phyloP scores from a whole-genome alignment of 352 stramenopile species.

The Pythium insidiosum region DNA sequence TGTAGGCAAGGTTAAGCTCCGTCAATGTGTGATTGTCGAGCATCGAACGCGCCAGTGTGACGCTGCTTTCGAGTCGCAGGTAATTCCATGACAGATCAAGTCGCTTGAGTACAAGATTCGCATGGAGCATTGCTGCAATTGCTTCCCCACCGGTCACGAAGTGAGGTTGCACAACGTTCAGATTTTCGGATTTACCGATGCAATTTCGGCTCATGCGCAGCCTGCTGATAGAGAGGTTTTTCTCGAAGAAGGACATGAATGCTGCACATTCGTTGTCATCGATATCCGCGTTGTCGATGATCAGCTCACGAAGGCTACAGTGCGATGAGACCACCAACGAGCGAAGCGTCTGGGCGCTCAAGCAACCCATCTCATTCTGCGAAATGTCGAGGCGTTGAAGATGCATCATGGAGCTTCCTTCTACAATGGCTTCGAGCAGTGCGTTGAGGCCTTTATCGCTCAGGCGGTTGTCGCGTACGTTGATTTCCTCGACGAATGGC shows the following conservation, averaged over 20 bases:
- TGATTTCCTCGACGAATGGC: slow-evolving; percentile 69
- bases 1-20: slow-evolving; percentile 71
- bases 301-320: slow-evolving; percentile 59
- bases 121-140: slow-evolving; percentile 81
- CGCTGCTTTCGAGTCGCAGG: slow-evolving; percentile 69
- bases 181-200: slow-evolving; percentile 81
- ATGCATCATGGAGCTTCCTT: slow-evolving; percentile 39
- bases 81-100: slow-evolving; percentile 89
- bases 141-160: slow-evolving; percentile 84
- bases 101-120: slow-evolving; percentile 64
- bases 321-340: slow-evolving; percentile 39
- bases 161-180: slow-evolving; percentile 84
- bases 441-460: slow-evolving; percentile 63
- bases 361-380: slow-evolving; percentile 55
- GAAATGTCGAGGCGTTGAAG: slow-evolving; percentile 57
- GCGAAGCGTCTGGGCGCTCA: slow-evolving; percentile 48
- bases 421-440: slow-evolving; percentile 43
- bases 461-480: slow-evolving; percentile 83
- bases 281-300: slow-evolving; percentile 81
- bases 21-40: slow-evolving; percentile 54
- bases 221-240: slow-evolving; percentile 66
- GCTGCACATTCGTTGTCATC: slow-evolving; percentile 81
- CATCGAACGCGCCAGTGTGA: slow-evolving; percentile 54
- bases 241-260: slow-evolving; percentile 79
- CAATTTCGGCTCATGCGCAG: slow-evolving; percentile 80